These are phyloP conservation scores for Microcyclosporella mali DNA, from an alignment of 2,329 filamentous ascomycete species.

Conservation along the genomic window DNA sequence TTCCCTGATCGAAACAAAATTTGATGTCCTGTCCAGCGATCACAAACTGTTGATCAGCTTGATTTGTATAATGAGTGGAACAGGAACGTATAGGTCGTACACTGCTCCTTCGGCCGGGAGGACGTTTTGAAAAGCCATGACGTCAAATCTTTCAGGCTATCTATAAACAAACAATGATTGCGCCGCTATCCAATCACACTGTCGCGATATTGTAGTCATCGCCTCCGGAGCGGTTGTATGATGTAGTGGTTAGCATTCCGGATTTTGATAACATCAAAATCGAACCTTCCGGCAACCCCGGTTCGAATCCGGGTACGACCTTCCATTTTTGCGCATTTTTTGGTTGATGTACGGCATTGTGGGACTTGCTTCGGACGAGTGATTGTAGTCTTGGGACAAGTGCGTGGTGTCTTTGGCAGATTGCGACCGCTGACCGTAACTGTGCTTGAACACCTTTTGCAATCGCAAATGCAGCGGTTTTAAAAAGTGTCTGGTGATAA, in stretches of 20 bases:
- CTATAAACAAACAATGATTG: no score
- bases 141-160: no score
- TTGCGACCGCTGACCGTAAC: neutral
- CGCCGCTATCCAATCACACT: neutral
- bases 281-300: constrained; percentile 4
- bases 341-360: neutral
- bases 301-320: constrained; percentile 1
- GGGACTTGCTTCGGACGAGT: neutral
- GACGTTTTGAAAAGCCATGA: no score
- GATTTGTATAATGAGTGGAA: no score
- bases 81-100: no score
- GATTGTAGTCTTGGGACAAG: neutral
- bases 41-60: no score
- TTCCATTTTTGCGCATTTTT: neutral
- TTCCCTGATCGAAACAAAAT: no score
- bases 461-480: no score
- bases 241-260: constrained; percentile 2
- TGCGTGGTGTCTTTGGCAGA: neutral
- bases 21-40: no score
- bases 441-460: no score
- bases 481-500: no score
- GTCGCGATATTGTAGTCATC: neutral
- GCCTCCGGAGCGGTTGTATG: neutral
- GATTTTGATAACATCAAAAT: constrained; percentile 1
- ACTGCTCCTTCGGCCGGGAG: no score